Conservation (phyloP, 805 yeast species). For the Candida boleticola region DNA sequence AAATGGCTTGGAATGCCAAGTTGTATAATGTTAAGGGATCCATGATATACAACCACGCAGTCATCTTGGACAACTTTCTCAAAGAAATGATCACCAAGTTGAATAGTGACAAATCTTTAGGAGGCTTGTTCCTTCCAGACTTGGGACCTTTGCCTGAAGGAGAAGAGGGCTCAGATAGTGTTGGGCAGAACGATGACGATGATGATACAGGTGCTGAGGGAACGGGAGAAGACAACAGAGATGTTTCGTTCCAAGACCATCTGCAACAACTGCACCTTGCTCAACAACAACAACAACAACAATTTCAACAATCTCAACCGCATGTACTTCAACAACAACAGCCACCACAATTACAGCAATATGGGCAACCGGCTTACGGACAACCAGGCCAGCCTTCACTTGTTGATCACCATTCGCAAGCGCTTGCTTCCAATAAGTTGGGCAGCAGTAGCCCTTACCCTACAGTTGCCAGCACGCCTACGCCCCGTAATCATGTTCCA, state of each 20-base stretch:
- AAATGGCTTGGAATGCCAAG: conserved; percentile 88
- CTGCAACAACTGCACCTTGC: not conserved
- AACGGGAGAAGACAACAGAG: not conserved
- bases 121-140: conserved; percentile 52
- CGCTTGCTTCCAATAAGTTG: too few relatives aligned
- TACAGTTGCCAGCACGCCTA: not conserved
- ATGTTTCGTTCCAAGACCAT: not conserved
- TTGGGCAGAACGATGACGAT: conserved; percentile 20
- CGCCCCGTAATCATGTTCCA: not conserved
- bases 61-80: conserved; percentile 52
- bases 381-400: not conserved
- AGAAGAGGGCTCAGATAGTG: conserved; percentile 8
- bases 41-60: conserved; percentile 66
- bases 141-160: conserved; percentile 69
- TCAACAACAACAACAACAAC: conserved; percentile 4
- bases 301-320: not conserved
- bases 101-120: conserved; percentile 36
- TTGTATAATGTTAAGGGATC: conserved; percentile 74
- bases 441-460: not conserved
- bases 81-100: conserved; percentile 50
- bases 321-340: not conserved
- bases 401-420: too few relatives aligned
- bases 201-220: conserved; percentile 13
- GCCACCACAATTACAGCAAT: not conserved
- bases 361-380: not conserved